Evolutionary conservation across 2,329 filamentous ascomycete species (phyloP).

Genomic region (Fusarium sp.): DNA sequence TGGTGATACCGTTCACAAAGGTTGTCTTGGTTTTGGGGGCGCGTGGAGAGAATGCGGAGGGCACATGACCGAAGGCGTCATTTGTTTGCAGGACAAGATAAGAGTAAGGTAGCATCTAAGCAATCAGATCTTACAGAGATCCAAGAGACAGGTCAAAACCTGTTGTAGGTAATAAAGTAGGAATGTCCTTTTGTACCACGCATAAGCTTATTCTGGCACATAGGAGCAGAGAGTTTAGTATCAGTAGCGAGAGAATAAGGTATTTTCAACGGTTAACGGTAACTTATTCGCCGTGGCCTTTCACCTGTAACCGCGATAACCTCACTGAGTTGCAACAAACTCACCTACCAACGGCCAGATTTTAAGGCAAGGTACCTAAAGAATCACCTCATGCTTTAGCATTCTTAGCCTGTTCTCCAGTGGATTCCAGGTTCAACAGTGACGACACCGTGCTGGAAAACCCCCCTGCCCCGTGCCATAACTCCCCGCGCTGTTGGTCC

Average conservation of each 20-base stretch:
- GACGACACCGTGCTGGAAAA: slow-evolving; percentile 4
- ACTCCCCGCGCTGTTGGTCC: slow-evolving; percentile 32
- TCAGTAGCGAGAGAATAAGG: neutral
- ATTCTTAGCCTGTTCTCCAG: neutral
- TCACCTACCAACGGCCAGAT: neutral
- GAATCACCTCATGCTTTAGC: neutral
- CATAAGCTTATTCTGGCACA: neutral
- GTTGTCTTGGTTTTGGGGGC: slow-evolving; percentile 17
- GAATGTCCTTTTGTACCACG: neutral
- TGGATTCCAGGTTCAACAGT: slow-evolving; percentile 11
- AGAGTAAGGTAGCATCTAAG: slow-evolving; percentile 6
- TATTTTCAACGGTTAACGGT: neutral
- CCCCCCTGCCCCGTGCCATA: slow-evolving; percentile 19
- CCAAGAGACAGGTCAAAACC: slow-evolving; percentile 1
- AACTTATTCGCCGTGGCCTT: neutral
- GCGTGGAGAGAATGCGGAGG: slow-evolving; percentile 25
- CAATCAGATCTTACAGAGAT: slow-evolving; percentile 24
- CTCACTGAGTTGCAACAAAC: neutral
- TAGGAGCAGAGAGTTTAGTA: neutral
- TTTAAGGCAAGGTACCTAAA: neutral
- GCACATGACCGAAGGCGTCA: slow-evolving; percentile 39
- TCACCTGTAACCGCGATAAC: slow-evolving; percentile 19
- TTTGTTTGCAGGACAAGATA: slow-evolving; percentile 18
- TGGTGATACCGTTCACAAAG: slow-evolving; percentile 14
- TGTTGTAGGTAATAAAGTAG: neutral